Evolutionary conservation across 139 green algal genomes (phyloP).

Genomic region (Micromonas commoda): DNA sequence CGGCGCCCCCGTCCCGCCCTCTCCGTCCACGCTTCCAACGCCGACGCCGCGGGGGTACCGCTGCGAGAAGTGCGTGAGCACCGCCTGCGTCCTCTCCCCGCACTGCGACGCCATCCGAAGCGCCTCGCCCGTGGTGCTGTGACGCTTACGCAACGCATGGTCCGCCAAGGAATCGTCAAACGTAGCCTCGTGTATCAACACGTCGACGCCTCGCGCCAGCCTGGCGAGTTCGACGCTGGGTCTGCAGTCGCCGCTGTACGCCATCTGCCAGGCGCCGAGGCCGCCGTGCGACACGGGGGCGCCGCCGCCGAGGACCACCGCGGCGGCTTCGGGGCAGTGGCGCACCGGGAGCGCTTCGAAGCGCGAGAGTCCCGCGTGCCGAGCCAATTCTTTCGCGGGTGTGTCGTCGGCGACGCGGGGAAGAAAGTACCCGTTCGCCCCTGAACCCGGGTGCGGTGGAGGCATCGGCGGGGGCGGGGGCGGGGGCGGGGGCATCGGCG

Average conservation of each 20-base stretch:
- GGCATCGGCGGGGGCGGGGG: background rate
- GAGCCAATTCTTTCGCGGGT: background rate
- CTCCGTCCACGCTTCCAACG: background rate
- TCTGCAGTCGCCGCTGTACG: constrained; percentile 19
- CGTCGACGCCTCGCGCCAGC: background rate
- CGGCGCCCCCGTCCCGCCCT: background rate
- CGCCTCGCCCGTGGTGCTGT: constrained; percentile 23
- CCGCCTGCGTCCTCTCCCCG: background rate
- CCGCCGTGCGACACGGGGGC: too few species aligned
- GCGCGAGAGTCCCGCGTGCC: background rate
- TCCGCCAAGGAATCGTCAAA: constrained; percentile 8
- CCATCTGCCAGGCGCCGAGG: too few species aligned
- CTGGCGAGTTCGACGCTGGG: background rate
- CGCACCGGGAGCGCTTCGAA: constrained; percentile 11
- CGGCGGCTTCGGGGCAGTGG: constrained; percentile 19
- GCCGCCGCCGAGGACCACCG: background rate
- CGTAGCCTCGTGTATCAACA: constrained; percentile 32
- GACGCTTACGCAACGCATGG: constrained; percentile 17
- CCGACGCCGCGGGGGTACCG: constrained; percentile 11
- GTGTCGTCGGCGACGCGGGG: background rate
- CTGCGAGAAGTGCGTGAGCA: constrained; percentile 31
- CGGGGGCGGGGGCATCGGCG: background rate
- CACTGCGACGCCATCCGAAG: background rate
- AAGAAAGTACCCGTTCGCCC: background rate
- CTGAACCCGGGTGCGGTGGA: background rate